Evolutionary conservation across 164 flowering plant genomes (phyloP).

Genomic region (Tinospora cordifolia): DNA sequence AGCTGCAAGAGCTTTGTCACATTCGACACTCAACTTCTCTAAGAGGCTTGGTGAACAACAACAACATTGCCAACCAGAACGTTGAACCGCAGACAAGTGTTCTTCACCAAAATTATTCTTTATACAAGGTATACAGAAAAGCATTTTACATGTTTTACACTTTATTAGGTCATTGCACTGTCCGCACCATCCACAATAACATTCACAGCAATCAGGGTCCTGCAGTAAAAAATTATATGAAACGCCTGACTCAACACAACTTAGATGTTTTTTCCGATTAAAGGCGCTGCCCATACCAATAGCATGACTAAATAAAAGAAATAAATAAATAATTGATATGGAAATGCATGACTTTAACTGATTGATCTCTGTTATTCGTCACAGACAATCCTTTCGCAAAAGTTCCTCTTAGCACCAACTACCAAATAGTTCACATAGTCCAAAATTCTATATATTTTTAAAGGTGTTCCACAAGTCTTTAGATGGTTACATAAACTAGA

Average conservation of each 20-base stretch:
- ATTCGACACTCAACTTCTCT: constrained; percentile 37
- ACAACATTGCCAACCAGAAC: constrained; percentile 66
- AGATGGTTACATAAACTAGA: too few relatives aligned
- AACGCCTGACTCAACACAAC: background rate
- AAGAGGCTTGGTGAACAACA: constrained; percentile 62
- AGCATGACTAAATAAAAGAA: background rate
- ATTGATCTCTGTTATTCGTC: too few relatives aligned
- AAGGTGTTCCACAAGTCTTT: too few relatives aligned
- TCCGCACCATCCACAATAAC: constrained; percentile 92
- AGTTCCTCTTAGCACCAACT: too few relatives aligned
- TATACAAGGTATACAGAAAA: constrained; percentile 62
- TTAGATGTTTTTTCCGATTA: too few relatives aligned
- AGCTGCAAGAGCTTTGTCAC: constrained; percentile 42
- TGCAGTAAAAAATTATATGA: constrained; percentile 22
- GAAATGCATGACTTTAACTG: too few relatives aligned
- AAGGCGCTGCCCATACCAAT: background rate
- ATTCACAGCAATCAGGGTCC: constrained; percentile 66
- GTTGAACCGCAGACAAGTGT: constrained; percentile 30
- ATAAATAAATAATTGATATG: too few relatives aligned
- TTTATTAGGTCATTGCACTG: constrained; percentile 42
- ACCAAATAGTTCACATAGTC: too few relatives aligned
- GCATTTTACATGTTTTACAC: constrained; percentile 56
- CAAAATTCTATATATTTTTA: too few relatives aligned
- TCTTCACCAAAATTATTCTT: constrained; percentile 61
- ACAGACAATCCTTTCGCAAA: too few relatives aligned